Percentiles rank a stretch among this genome's conserved stretches.
Conservation (phyloP, 208 protist genomes). For the Wallacemonas sp. region DNA sequence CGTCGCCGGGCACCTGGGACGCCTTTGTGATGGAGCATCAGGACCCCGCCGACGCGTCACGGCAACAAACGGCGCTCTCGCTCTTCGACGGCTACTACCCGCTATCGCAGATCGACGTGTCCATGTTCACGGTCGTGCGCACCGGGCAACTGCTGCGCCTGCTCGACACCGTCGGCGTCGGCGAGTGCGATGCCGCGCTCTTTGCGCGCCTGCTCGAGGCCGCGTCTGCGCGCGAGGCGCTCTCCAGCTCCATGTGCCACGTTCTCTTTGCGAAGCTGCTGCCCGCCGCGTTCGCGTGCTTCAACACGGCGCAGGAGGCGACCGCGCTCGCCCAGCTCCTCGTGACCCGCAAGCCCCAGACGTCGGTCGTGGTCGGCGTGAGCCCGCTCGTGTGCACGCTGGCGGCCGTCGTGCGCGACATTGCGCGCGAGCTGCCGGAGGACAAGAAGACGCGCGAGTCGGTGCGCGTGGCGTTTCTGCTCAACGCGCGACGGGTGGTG, state of each 20-base stretch:
- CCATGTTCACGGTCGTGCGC: conserved; percentile 58
- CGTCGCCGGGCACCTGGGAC: conserved; percentile 41
- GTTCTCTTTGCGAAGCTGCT: conserved; percentile 47
- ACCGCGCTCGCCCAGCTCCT: conserved; percentile 15
- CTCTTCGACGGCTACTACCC: conserved; percentile 70
- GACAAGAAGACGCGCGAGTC: neutral
- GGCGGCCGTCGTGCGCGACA: conserved; percentile 54
- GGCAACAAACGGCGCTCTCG: conserved; percentile 27
- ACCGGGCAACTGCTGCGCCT: conserved; percentile 81
- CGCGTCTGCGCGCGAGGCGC: conserved; percentile 31
- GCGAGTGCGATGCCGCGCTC: conserved; percentile 26
- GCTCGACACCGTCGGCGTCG: conserved; percentile 33
- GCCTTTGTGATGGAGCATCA: conserved; percentile 32
- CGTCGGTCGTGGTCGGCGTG: conserved; percentile 6
- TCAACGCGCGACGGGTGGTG: conserved; percentile 48
- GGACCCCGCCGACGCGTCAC: conserved; percentile 1
- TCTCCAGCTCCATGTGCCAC: conserved; percentile 21
- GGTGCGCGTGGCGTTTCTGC: conserved; percentile 29
- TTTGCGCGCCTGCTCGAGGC: conserved; percentile 55
- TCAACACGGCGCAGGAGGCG: conserved; percentile 20
- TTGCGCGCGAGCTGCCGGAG: conserved; percentile 22
- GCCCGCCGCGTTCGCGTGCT: conserved; percentile 33
- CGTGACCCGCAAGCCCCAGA: conserved; percentile 8
- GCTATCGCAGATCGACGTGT: conserved; percentile 45
- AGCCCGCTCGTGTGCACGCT: conserved; percentile 62